Evolutionary conservation across 1,139 yeast genomes (phyloP).

Genomic region (Scheffersomyces lignicola): DNA sequence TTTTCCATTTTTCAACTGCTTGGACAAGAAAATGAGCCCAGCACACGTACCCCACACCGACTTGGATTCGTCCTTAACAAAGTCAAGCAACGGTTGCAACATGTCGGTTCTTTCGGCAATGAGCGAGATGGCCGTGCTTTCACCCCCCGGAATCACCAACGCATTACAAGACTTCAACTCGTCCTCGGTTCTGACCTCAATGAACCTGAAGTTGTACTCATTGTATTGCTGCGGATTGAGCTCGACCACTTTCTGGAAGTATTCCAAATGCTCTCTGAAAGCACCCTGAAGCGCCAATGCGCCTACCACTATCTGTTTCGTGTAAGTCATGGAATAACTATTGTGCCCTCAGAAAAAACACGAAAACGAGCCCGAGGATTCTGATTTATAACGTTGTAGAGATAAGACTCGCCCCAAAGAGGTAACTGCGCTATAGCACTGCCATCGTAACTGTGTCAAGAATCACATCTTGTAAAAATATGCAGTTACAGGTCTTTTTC

Average conservation of each 20-base stretch:
- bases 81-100: slow-evolving; percentile 53
- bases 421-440: too few relatives aligned
- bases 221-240: slow-evolving; percentile 17
- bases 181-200: slow-evolving; percentile 53
- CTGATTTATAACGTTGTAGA: too few relatives aligned
- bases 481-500: too few relatives aligned
- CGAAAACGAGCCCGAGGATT: too few relatives aligned
- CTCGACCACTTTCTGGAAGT: slow-evolving; percentile 42
- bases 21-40: slow-evolving; percentile 69
- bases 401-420: too few relatives aligned
- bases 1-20: slow-evolving; percentile 54
- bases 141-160: slow-evolving; percentile 79
- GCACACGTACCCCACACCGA: slow-evolving; percentile 91
- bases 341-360: too few relatives aligned
- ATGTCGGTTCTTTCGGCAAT: slow-evolving; percentile 68
- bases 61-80: slow-evolving; percentile 46
- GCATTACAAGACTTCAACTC: slow-evolving; percentile 57
- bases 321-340: slow-evolving; percentile 19
- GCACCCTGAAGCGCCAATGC: slow-evolving; percentile 85
- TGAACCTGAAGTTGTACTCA: slow-evolving; percentile 25
- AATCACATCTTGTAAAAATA: too few relatives aligned
- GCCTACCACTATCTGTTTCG: slow-evolving; percentile 44
- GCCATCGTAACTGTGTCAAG: too few relatives aligned
- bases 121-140: slow-evolving; percentile 73
- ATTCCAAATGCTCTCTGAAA: slow-evolving; percentile 66